Evolutionary conservation across 2,329 filamentous ascomycete genomes (phyloP).

Genomic region (Colletotrichum coccodes): DNA sequence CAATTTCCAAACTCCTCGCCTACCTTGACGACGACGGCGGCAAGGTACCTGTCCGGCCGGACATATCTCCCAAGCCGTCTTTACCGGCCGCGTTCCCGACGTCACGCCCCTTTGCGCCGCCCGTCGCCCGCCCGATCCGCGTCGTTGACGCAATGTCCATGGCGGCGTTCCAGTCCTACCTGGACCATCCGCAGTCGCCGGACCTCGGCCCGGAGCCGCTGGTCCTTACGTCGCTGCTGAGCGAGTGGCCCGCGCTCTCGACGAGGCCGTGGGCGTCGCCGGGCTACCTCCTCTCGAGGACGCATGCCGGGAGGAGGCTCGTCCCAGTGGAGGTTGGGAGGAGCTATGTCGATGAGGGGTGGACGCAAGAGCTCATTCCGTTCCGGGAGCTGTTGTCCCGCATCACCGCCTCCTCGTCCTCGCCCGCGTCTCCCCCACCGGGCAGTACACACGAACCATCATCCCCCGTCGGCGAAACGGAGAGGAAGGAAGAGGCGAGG

Average conservation of each 20-base stretch:
- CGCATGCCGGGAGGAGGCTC: conserved; percentile 79
- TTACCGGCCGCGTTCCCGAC: conserved; percentile 38
- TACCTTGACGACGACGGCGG: neutral
- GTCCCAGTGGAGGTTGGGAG: conserved; percentile 88
- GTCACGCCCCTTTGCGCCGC: conserved; percentile 48
- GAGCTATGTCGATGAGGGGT: conserved; percentile 86
- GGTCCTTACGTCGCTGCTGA: conserved; percentile 73
- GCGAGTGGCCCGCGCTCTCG: conserved; percentile 81
- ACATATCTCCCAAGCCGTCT: neutral
- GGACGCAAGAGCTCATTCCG: conserved; percentile 83
- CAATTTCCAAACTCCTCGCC: conserved; percentile 53
- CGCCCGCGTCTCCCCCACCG: neutral
- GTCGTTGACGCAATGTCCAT: conserved; percentile 60
- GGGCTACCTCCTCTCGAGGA: conserved; percentile 77
- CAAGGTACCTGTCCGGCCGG: too few relatives aligned
- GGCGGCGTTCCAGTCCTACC: conserved; percentile 69
- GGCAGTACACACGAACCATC: neutral
- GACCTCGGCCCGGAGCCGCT: conserved; percentile 63
- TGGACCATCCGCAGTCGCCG: conserved; percentile 49
- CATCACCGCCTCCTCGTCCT: conserved; percentile 50
- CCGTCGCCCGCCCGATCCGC: conserved; percentile 52
- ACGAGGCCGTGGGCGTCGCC: conserved; percentile 77
- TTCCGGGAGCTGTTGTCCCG: conserved; percentile 79
- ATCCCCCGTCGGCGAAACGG: too few relatives aligned
- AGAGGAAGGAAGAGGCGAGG: neutral